Base-by-base conservation (phyloP, 2,329 filamentous ascomycete genomes). In the Pseudogymnoascus sp. region DNA sequence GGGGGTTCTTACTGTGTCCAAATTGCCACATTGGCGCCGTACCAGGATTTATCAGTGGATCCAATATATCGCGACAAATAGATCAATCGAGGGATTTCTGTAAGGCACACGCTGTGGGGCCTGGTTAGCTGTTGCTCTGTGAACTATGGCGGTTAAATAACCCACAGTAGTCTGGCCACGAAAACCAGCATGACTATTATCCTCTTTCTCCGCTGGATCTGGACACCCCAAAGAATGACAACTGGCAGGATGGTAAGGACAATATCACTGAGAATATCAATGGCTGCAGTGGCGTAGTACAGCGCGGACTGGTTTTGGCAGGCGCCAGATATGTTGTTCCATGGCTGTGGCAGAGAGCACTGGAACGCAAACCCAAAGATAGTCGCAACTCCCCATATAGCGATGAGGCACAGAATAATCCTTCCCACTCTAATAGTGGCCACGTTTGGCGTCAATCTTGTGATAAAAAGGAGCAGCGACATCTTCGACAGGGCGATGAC, bases 261-360 rank as follows among this genome's bases (percentile, higher is more conserved):
- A 6, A 81, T 65, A 64, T 82, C 80, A 14, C 77, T 79, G 7
- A 80, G 64, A 33, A 82, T 77, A 4, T 78, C 81, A 4, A 79
- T 76, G 0, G 77, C 73, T 1, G 77, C 79, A 62, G 82, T 82
- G 50, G 77, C 76, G 71, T 19, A 41, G 35, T 50, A 41, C 14
- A 41, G 28, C 19, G 40, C 26, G 35, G 26, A 43, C 28, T 59
- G 33, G 37, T 63, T 12, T 43, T 14, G 28, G 12, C 28, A 40
- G 37, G 14, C 50, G 10, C 65, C 62, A 22, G 62, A 64, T 31
- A 67, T 65, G 5, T 67, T 60, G 6, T 65, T 66, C 70, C 70
- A 73, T 6, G 70, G 68, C 31, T 66, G 65, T 3, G 69, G 67
- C 4, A 70, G 61, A 38, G 65, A 59, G 62, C 71, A 73, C 63